These are phyloP conservation scores for Teunomyces aglyptinius DNA, from an alignment of 805 yeast species.

Conservation along the genomic window DNA sequence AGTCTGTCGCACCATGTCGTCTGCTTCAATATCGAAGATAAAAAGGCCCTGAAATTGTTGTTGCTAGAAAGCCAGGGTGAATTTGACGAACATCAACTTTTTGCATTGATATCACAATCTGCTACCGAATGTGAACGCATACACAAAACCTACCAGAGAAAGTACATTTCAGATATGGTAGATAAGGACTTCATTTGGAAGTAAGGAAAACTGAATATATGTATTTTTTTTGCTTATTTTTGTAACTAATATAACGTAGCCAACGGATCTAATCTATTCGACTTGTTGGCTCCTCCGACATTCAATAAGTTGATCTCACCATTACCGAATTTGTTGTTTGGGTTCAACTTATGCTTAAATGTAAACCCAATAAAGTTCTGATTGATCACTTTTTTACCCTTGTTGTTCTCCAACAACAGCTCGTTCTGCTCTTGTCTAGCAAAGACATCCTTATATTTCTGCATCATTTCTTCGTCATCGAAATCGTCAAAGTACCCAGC, in stretches of 20 bases:
- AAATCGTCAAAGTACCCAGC: constrained; percentile 99
- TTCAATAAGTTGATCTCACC: constrained; percentile 39
- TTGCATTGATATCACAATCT: constrained; percentile 51
- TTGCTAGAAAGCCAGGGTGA: constrained; percentile 70
- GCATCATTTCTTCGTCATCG: constrained; percentile 95
- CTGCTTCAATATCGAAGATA: constrained; percentile 55
- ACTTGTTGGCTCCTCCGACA: constrained; percentile 16
- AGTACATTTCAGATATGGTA: constrained; percentile 47
- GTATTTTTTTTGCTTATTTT: not conserved
- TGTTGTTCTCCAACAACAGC: constrained; percentile 64
- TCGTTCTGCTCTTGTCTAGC: constrained; percentile 88
- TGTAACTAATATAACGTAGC: constrained; percentile 38
- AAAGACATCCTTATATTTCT: constrained; percentile 94
- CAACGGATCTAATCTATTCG: constrained; percentile 40
- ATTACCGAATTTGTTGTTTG: constrained; percentile 45
- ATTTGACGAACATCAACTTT: constrained; percentile 57
- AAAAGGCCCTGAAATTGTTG: constrained; percentile 54
- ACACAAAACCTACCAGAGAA: constrained; percentile 46
- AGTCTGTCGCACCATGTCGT: constrained; percentile 64
- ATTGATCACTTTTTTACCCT: constrained; percentile 41
- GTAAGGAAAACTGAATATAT: not conserved
- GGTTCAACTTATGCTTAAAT: constrained; percentile 76
- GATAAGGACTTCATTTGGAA: constrained; percentile 62
- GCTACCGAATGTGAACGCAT: constrained; percentile 45
- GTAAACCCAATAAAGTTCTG: constrained; percentile 89